These are phyloP conservation scores for Macrolepiota dolichaula DNA, from an alignment of 768 basidiomycete species.

Conservation along the genomic window DNA sequence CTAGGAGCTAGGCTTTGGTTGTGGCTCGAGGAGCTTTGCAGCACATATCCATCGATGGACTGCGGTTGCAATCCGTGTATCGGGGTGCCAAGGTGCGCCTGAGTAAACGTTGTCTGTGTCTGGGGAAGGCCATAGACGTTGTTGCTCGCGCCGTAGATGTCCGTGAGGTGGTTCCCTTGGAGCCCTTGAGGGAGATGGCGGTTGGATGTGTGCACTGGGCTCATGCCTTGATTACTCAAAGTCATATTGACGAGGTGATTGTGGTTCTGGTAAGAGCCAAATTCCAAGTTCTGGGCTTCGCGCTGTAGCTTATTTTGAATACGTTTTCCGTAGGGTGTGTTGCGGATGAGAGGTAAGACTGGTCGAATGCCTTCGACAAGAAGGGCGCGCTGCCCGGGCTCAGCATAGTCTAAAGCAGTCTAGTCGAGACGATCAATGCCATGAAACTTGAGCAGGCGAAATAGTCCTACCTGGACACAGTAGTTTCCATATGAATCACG, in stretches of 20 bases:
- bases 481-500: conserved; percentile 97
- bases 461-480: conserved; percentile 71
- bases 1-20: conserved; percentile 59
- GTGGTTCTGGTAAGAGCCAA: conserved; percentile 57
- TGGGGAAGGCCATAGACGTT: conserved; percentile 59
- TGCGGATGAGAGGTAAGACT: conserved; percentile 96
- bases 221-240: conserved; percentile 55
- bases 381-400: conserved; percentile 86
- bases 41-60: conserved; percentile 77
- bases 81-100: conserved; percentile 50
- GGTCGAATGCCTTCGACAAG: conserved; percentile 98
- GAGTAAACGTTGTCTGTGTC: conserved; percentile 53
- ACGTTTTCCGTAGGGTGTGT: conserved; percentile 98
- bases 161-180: conserved; percentile 52
- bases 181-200: conserved; percentile 58
- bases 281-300: conserved; percentile 76
- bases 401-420: conserved; percentile 97
- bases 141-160: conserved; percentile 63
- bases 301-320: conserved; percentile 99
- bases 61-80: conserved; percentile 65
- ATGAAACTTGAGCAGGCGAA: neutral
- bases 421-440: conserved; percentile 25
- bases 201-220: conserved; percentile 35
- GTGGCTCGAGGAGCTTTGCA: conserved; percentile 70
- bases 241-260: conserved; percentile 55